These are phyloP conservation scores for Auricularia cornea DNA, from an alignment of 768 basidiomycete species.

Conservation along the genomic window DNA sequence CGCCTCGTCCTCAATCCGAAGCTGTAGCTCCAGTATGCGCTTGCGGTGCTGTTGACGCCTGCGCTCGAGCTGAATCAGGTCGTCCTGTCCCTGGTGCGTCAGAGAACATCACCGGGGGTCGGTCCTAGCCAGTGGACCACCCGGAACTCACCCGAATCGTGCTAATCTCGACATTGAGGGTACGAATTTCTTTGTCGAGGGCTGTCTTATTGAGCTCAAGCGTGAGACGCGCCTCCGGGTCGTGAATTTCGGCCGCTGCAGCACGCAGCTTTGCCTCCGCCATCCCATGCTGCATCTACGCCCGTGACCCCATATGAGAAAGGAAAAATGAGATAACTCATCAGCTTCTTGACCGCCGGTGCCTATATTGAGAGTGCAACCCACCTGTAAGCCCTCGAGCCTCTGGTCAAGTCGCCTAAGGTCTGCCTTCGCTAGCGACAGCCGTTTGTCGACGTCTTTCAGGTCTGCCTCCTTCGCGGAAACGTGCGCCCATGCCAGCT, in stretches of 20 bases:
- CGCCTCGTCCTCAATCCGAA: conserved; percentile 52
- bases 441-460: background rate
- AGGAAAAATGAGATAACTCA: too few species aligned
- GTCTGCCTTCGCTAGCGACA: background rate
- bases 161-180: background rate
- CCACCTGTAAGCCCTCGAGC: background rate
- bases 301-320: too few species aligned
- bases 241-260: conserved; percentile 31
- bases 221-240: conserved; percentile 37
- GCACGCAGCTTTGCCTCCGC: background rate
- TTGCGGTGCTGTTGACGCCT: background rate
- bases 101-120: too few species aligned
- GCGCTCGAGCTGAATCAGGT: background rate
- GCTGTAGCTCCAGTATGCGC: conserved; percentile 56
- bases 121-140: too few species aligned
- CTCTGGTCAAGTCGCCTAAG: background rate
- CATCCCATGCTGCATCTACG: background rate
- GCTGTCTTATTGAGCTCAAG: too few species aligned
- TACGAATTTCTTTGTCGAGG: conserved; percentile 12
- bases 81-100: background rate
- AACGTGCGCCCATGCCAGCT: conserved; percentile 88
- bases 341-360: too few species aligned
- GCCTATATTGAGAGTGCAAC: too few species aligned
- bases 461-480: conserved; percentile 47
- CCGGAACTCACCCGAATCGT: background rate